Base-by-base conservation (phyloP, 1,284 basidiomycete species). In the Mycosarcoma mackinlayi region DNA sequence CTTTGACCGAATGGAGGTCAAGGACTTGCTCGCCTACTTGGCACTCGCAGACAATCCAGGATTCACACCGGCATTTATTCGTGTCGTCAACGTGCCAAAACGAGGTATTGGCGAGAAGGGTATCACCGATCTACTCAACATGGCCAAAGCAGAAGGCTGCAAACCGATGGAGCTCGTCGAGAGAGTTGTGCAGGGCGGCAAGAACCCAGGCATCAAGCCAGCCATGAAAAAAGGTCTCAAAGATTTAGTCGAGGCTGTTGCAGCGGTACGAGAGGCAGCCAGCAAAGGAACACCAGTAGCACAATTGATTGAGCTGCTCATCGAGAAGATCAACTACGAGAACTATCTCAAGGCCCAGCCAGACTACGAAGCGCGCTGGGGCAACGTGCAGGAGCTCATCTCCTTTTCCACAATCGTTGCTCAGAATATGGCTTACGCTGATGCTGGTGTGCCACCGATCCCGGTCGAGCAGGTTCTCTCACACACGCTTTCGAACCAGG, bases 31-130 rank as follows among this genome's bases (percentile, higher is more conserved):
- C n/a, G 90, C 91, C 1, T 95, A 95, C 42, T 53, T 83, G 10
- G 56, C 69, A 3, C 85, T 95, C 2, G 86, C 90, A 2, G 92
- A 94, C 73, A 95, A 95, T 79, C 89, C 91, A 0, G 84, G 86
- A 13, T 94, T 90, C 76, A 85, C 73, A 0, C 75, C 79, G 1
- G 92, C 92, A 0, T 91, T 94, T 68, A 80, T 85, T n/a, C 88
- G 93, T 18, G 88, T 90, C 1, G 86, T 93, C 55, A 94, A 94
- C 76, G 86, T 88, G 0, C 93, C 93, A 0, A 85, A 87, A 37
- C 85, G 92, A 40, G 87, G 88, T 0, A 88, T 94, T 30, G 93
- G 93, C n/a, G 90, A 91, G 49, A 94, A 94, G 88, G 88, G 89
- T 5, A 77, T 93, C 2, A 73, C 84, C 5, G 89, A 90, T 65